A percentile compares a stretch with the other conserved stretches of the same genome.
These are phyloP conservation scores for Penicillium concentricum DNA, from an alignment of 2,329 filamentous ascomycete species.

Conservation along the genomic window DNA sequence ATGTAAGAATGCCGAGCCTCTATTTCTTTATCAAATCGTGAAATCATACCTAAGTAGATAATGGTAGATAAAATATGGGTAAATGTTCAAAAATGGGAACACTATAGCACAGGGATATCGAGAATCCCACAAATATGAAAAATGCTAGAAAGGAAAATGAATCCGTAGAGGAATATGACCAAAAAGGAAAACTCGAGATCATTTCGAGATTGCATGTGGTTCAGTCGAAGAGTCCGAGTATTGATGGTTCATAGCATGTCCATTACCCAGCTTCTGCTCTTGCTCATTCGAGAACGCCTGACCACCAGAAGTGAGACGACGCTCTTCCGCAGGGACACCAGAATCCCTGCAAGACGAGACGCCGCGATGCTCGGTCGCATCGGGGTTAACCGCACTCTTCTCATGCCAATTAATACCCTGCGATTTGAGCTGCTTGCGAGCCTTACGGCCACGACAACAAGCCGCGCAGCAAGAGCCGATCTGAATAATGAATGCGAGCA, in stretches of 20 bases:
- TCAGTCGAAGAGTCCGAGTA: neutral
- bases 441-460: conserved; percentile 43
- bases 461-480: conserved; percentile 72
- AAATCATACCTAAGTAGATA: neutral
- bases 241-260: neutral
- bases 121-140: neutral
- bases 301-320: neutral
- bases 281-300: neutral
- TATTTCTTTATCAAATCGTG: conserved; percentile 1
- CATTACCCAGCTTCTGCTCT: neutral
- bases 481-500: conserved; percentile 72
- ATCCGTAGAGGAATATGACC: neutral
- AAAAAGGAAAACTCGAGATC: neutral
- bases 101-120: neutral
- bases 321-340: neutral
- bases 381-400: conserved; percentile 4
- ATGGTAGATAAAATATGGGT: neutral
- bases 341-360: neutral
- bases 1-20: neutral
- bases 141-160: neutral
- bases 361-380: neutral
- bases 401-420: conserved; percentile 18
- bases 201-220: conserved; percentile 3
- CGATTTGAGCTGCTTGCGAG: conserved; percentile 33
- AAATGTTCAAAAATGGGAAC: neutral